Evolutionary conservation across 352 stramenopile genomes (phyloP), one percentile per base, ranked within the genome.

Genomic region (Globisporangium middletonii): DNA sequence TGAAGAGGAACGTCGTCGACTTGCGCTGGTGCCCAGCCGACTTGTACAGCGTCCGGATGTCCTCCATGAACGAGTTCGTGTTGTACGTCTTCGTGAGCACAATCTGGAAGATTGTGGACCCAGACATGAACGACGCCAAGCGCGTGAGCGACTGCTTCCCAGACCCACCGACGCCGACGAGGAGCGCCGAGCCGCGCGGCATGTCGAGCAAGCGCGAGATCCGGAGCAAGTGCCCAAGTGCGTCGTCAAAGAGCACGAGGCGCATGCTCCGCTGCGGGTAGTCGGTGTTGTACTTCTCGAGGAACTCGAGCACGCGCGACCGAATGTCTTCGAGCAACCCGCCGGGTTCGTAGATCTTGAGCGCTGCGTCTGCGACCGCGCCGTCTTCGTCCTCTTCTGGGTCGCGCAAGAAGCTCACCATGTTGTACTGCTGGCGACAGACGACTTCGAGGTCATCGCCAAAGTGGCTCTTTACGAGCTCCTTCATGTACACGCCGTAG

Each of bases 71-170:
- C 44, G 93, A 91, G 66, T 95, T 97, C 28, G 92, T 93, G 65
- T 98, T 98, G 83, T 99, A 99, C 53, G 94, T 97, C 68, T 99
- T 99, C 0, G 96, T 99, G 6, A 99, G 75, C 19, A 97, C 96
- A 51, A 99, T 96, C 79, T 99, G 96, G 68, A 99, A 99, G 64
- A 98, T 98, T n/a, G 75, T 83, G 1, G 93, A 96, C 38, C 93
- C 88, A 11, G 92, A 94, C 71, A 99, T 99, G 66, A 98, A 99
- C 18, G 94, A 86, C 30, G 96, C 94, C 2, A 99, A 76, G 3
- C 95, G 81, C 9, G 96, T 99, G 18, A 99, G 79, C 41, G 91
- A 98, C 66, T 99, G 96, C 61, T 99, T 99, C 12, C 97, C 97
- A 11, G 88, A 98, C 0, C 97, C 97, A 63, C 97, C 96, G 33